Base-by-base conservation (phyloP, 192 early-diverging fungal species). In the Coemansia erecta region DNA sequence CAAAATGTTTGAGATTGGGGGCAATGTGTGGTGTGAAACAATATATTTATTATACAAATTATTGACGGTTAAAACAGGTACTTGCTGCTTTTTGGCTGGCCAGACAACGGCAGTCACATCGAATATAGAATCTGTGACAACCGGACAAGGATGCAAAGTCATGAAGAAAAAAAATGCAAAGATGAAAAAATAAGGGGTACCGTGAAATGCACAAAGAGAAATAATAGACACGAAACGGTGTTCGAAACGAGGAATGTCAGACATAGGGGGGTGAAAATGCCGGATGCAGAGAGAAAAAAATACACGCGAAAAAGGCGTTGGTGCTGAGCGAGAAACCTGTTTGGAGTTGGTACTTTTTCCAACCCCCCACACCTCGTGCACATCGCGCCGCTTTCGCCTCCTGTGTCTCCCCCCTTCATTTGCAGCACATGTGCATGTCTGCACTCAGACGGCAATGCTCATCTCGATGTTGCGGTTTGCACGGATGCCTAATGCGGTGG, bases 391-490 rank as follows among this genome's bases (percentile, higher is more conserved):
- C 28, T 31, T 31, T 31, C 28, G 28, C n/a, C n/a, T n/a, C 7
- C 28, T 31, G 28, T 31, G 7, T 31, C 28, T 7, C 28, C 28
- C 28, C 7, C 7, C 7, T 31, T 31, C 28, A 31, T 31, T 31
- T 7, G 28, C 28, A 31, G 28, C 28, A 31, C 28, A 44, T 2
- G 8, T 47, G 33, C 51, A 19, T 21, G 33, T 21, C 15, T 13
- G 24, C 3, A n/a, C 19, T 22, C 65, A 72, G 0, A 31, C 53
- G 9, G 51, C 26, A 48, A 77, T 77, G 64, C 74, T 77, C 23
- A 67, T 68, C 50, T 77, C 74, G 26, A 77, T 77, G 65, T 47
- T 71, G 50, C 67, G 63, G 64, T 77, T 77, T 10, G 57, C 68
- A 19, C 74, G 74, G n/a, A 61, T 70, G 18, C 74, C 74, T 50